A percentile compares a stretch with the other conserved stretches of the same genome.
Evolutionary conservation across 139 green algal species (phyloP).

Genomic region (Penium margaritaceum): DNA sequence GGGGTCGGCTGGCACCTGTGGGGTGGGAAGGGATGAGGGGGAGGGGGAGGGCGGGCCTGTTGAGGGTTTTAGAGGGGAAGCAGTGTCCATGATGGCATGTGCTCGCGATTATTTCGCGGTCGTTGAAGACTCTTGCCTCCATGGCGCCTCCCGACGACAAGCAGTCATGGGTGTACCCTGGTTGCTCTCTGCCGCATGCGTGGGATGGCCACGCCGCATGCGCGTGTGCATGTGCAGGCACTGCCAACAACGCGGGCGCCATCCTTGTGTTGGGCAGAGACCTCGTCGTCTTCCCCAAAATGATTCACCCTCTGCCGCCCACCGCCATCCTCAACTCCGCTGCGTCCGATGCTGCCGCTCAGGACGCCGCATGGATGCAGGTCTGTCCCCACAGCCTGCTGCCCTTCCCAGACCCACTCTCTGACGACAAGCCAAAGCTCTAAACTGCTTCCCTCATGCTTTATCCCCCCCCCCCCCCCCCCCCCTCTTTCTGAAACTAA

Average conservation of each 20-base stretch:
- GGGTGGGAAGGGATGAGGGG: too few species aligned
- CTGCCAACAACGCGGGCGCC: constrained; percentile 92
- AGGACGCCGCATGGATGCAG: constrained; percentile 42
- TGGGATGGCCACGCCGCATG: too few species aligned
- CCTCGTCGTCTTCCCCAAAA: constrained; percentile 94
- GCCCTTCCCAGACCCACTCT: background rate
- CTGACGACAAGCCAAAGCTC: background rate
- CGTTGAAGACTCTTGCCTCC: background rate
- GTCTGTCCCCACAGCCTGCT: background rate
- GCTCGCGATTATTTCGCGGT: background rate
- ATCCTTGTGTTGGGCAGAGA: constrained; percentile 92
- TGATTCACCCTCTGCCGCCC: constrained; percentile 95
- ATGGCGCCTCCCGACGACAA: too few species aligned
- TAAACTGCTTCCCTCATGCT: background rate
- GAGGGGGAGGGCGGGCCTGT: background rate
- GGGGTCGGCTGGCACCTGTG: too few species aligned
- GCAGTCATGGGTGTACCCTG: too few species aligned
- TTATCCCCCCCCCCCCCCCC: background rate
- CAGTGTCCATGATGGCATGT: background rate
- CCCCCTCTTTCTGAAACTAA: background rate
- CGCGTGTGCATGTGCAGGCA: constrained; percentile 65
- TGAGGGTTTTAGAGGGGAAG: background rate
- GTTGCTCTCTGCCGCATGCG: background rate
- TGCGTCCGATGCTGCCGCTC: background rate
- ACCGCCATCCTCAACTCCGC: constrained; percentile 42